Evolutionary conservation across 1,139 yeast species (phyloP), one percentile per base, ranked within the genome.

Genomic region (Nematodospora anomalae): DNA sequence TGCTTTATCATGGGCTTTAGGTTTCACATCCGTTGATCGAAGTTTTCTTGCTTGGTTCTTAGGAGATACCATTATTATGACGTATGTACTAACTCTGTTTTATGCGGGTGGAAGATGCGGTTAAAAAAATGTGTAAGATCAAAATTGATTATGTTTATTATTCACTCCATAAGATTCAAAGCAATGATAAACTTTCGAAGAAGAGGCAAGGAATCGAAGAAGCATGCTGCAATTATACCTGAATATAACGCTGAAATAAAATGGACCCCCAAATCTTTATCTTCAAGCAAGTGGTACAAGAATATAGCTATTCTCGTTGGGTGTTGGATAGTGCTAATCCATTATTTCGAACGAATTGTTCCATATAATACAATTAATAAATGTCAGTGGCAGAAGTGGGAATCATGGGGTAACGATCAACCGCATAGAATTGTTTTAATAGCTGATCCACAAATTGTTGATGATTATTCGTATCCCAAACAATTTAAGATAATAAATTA

Each of bases 401-500:
- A 59, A 3, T 53, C 55, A 0, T 81, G 90, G 88, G 34, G 53
- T 2, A 78, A 83, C 82, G 45, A 42, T 3, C 45, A 50, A 1
- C 79, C 88, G 0, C 81, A 82, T 47, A 73, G 82, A 35, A 67
- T 90, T 2, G 83, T 85, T 0, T 57, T 92, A 12, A 69, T 87
- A 30, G 97, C 97, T 0, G 98, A 92, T 55, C 97, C 97, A 0
- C 97, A 92, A 56, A 70, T 92, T 28, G 84, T 90, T 47, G 97
- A 92, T 53, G 80, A 71, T 33, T 76, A 82, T 54, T 80, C 92
- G 0, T 83, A 83, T 51, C 84, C 85, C 3, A 72, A 67, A 2
- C 64, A 81, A 49, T 78, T 82, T 0, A 46, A 55, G 6, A 26
- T 69, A 1, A 44, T 78, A 15, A 72, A 79, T 45, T 62, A 61